Percentiles rank a stretch among this genome's conserved stretches.
Evolutionary conservation across 2,329 filamentous ascomycete species (phyloP).

Genomic region (Macrophomina tecta): DNA sequence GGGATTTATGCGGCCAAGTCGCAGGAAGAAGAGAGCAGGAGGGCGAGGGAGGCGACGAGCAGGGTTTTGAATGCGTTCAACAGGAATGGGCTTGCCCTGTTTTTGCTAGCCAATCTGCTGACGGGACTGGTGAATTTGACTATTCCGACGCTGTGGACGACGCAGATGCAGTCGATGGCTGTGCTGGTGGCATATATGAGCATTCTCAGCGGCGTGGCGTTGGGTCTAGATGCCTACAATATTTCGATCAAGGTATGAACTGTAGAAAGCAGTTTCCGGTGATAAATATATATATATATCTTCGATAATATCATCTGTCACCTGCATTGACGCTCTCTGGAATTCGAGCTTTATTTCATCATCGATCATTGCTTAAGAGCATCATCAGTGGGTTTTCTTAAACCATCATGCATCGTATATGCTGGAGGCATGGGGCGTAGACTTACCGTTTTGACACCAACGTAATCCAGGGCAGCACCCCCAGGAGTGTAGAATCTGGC

Average conservation of each 20-base stretch:
- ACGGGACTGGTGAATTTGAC: slow-evolving; percentile 91
- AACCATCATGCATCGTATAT: too few species aligned
- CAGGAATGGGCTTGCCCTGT: slow-evolving; percentile 83
- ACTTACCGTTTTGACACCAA: too few species aligned
- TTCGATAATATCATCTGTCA: too few species aligned
- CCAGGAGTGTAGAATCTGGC: too few species aligned
- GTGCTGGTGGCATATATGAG: slow-evolving; percentile 77
- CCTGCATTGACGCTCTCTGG: too few species aligned
- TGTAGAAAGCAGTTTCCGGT: background rate
- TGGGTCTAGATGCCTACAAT: slow-evolving; percentile 68
- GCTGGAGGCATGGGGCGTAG: too few species aligned
- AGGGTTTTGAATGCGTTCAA: slow-evolving; percentile 84
- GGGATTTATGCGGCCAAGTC: slow-evolving; percentile 65
- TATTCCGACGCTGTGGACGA: slow-evolving; percentile 78
- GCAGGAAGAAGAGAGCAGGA: slow-evolving; percentile 65
- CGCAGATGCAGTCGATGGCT: slow-evolving; percentile 68
- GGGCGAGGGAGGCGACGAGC: slow-evolving; percentile 75
- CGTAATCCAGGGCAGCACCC: too few species aligned
- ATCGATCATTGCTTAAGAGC: too few species aligned
- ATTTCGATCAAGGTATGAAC: slow-evolving; percentile 72
- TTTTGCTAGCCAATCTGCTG: slow-evolving; percentile 85
- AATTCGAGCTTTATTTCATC: too few species aligned
- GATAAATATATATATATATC: too few species aligned
- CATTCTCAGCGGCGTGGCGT: slow-evolving; percentile 69
- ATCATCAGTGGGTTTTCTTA: too few species aligned